Conservation (phyloP, 2,329 filamentous ascomycete species). For the Talaromyces piceae region DNA sequence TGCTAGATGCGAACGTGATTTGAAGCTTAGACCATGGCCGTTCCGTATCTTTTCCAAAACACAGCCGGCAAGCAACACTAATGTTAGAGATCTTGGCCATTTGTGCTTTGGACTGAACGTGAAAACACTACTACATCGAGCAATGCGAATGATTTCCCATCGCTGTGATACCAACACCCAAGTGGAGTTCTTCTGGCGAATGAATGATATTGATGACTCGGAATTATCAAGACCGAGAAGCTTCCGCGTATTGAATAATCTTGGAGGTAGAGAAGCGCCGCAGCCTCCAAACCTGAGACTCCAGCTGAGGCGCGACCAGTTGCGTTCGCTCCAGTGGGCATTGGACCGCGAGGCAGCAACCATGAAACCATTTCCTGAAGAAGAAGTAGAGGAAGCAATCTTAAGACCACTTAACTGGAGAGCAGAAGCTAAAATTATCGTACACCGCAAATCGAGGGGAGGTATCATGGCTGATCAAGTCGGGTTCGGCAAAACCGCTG, state of each 20-base stretch:
- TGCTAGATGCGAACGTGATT: conserved; percentile 42
- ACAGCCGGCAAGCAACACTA: conserved; percentile 9
- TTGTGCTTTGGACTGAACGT: conserved; percentile 35
- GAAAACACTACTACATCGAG: conserved; percentile 30
- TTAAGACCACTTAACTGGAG: conserved; percentile 49
- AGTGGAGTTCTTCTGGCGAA: conserved; percentile 36
- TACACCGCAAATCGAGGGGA: conserved; percentile 39
- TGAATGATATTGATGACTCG: conserved; percentile 40
- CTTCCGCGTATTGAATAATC: conserved; percentile 41
- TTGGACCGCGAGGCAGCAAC: conserved; percentile 42
- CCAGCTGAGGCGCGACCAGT: conserved; percentile 46
- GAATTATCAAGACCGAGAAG: conserved; percentile 26
- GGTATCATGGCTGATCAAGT: conserved; percentile 59
- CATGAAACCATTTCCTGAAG: conserved; percentile 39
- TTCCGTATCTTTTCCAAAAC: conserved; percentile 35
- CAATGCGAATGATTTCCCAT: conserved; percentile 21
- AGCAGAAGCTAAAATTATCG: conserved; percentile 44
- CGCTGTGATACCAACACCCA: conserved; percentile 8
- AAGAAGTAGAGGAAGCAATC: conserved; percentile 51
- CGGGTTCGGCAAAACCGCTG: conserved; percentile 61
- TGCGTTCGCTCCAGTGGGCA: conserved; percentile 55
- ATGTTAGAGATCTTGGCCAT: conserved; percentile 21
- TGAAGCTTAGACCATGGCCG: conserved; percentile 42
- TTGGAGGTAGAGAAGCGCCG: conserved; percentile 20
- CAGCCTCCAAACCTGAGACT: conserved; percentile 31